These are phyloP conservation scores for Aspergillus versicolor DNA, from an alignment of 2,329 filamentous ascomycete genomes.

Conservation along the genomic window DNA sequence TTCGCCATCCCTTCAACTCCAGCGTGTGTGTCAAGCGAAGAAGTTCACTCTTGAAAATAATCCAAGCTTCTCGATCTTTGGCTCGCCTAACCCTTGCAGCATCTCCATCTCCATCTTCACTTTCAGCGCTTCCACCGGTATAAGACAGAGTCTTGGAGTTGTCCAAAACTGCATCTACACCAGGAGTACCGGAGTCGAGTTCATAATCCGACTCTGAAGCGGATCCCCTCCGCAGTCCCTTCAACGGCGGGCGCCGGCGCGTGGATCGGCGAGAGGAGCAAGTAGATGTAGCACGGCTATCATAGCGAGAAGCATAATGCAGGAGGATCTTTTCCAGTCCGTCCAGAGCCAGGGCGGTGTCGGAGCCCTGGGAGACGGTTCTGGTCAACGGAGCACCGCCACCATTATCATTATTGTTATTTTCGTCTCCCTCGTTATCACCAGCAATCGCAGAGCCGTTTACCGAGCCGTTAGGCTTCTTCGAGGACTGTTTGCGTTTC, in stretches of 20 bases:
- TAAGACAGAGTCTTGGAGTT: conserved; percentile 88
- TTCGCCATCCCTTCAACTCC: conserved; percentile 86
- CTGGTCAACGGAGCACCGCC: conserved; percentile 30
- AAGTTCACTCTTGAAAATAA: conserved; percentile 88
- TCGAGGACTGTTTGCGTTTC: conserved; percentile 58
- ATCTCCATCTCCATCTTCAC: conserved; percentile 44
- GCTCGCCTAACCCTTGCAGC: conserved; percentile 51
- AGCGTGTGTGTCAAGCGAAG: conserved; percentile 86
- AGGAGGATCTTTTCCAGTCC: conserved; percentile 71
- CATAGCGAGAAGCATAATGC: conserved; percentile 36
- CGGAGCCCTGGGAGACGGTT: conserved; percentile 59
- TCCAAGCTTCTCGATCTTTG: conserved; percentile 76
- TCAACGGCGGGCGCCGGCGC: conserved; percentile 37
- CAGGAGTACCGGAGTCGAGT: conserved; percentile 77
- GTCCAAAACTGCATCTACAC: conserved; percentile 80
- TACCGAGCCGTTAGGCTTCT: conserved; percentile 44
- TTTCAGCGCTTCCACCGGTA: conserved; percentile 53
- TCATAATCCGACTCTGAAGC: conserved; percentile 90
- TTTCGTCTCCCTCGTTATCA: conserved; percentile 23
- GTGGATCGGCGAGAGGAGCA: conserved; percentile 23
- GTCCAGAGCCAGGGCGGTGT: conserved; percentile 73
- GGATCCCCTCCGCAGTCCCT: conserved; percentile 43
- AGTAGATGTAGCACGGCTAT: conserved; percentile 17
- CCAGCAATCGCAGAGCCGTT: conserved; percentile 40
- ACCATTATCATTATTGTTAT: conserved; percentile 8